Evolutionary conservation across 2,329 filamentous ascomycete genomes (phyloP).

Genomic region (Coleophoma cylindrospora): DNA sequence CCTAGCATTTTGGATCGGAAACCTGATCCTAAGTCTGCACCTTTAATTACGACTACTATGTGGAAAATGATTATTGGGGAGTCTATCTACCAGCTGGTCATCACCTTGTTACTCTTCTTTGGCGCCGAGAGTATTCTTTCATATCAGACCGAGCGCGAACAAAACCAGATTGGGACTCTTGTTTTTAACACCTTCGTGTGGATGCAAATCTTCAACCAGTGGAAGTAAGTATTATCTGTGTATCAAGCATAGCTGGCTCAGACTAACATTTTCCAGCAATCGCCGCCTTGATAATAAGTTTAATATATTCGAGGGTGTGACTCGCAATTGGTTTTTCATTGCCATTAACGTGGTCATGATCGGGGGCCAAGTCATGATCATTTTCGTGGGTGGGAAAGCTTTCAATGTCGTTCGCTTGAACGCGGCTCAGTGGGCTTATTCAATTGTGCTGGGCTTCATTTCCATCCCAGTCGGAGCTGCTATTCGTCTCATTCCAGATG

Average conservation of each 20-base stretch:
- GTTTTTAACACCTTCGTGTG: conserved; percentile 98
- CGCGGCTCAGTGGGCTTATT: conserved; percentile 80
- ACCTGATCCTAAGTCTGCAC: conserved; percentile 68
- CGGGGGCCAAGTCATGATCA: conserved; percentile 82
- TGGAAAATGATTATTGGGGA: conserved; percentile 99
- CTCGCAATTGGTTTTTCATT: conserved; percentile 84
- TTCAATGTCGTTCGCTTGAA: conserved; percentile 63
- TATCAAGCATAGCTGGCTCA: neutral
- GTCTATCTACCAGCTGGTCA: conserved; percentile 77
- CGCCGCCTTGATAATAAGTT: conserved; percentile 90
- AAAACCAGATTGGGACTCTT: conserved; percentile 63
- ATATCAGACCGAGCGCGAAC: conserved; percentile 42
- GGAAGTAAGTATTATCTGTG: conserved; percentile 62
- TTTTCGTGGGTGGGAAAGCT: conserved; percentile 77
- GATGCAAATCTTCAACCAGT: conserved; percentile 99
- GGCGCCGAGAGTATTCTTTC: conserved; percentile 57
- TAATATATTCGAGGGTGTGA: conserved; percentile 90
- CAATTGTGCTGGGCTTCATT: conserved; percentile 75
- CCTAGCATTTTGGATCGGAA: conserved; percentile 65
- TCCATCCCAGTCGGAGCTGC: conserved; percentile 80
- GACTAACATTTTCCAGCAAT: conserved; percentile 49
- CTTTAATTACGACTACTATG: conserved; percentile 84
- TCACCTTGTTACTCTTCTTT: conserved; percentile 80
- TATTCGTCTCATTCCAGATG: conserved; percentile 79
- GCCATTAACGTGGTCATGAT: conserved; percentile 83